Base-by-base conservation (phyloP, 441 rosid genomes). In the Adansonia madagascariensis region DNA sequence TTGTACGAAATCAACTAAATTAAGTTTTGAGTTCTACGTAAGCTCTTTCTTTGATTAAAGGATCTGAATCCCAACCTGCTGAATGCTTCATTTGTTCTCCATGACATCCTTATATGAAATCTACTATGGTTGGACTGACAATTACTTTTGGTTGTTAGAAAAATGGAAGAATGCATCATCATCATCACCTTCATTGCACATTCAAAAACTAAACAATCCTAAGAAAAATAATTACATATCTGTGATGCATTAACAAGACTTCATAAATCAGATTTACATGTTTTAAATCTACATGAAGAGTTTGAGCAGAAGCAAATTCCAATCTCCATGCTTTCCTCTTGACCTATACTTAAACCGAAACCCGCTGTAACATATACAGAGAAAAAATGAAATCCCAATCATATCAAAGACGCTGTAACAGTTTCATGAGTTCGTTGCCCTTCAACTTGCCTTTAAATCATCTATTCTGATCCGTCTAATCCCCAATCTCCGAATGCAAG, bases 401-500 rank as follows among this genome's bases (percentile, higher is more conserved):
- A 47, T 3, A 18, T 56, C 17, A 27, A 17, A 9, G 66, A 65
- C 68, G 12, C 63, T 22, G 14, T 18, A n/a, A 69, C 41, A 65
- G 24, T 79, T 73, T 81, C 88, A 88, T 15, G 82, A 22, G 77
- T 59, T 82, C 63, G 78, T 74, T 56, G 83, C 84, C 44, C 82
- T 7, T 65, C 80, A 76, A 70, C 78, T 60, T 73, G 83, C 86
- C 64, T 73, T 78, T 1, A 82, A 85, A 79, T 82, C 85, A 71
- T 87, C 80, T 82, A 82, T 80, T 83, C 84, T 88, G 55, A 76
- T 71, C 31, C 2, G 31, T 27, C 31, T 27, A 27, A 27, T 27
- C 31, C 81, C 86, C 79, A n/a, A 85, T 81, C 71, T 62, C 80
- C 6, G 72, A 74, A 15, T 88, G 88, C 82, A 81, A 82, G 41